Base-by-base conservation (phyloP, 306 rosid species). In the Corylus americana region DNA sequence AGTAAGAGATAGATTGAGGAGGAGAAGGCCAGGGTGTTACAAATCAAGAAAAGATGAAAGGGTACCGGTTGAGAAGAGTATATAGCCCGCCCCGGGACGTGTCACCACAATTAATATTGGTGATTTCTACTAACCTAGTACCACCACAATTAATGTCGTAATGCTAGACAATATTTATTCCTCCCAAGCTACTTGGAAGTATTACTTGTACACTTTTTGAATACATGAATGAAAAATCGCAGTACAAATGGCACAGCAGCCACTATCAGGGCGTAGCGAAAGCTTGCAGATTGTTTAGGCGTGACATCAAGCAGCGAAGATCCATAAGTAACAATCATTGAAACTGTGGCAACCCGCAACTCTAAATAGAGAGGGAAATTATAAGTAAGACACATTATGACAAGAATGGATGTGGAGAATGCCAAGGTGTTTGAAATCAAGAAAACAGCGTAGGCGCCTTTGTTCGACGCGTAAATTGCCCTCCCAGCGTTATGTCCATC, bases 221-320 rank as follows among this genome's bases (percentile, higher is more conserved):
- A 42, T 5, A 42, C 1, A 5, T 42, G n/a, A 37, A 72, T n/a
- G 3, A 55, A 1, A 64, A 71, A 0, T 27, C 83, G 53, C 0
- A 77, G 1, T 4, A 7, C 45, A 62, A 76, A 44, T 8, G 90
- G 88, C 11, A 35, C 39, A n/a, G 49, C 62, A 55, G 86, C 84
- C 2, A 76, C 31, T 0, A 14, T n/a, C 5, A 87, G 76, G 18
- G 82, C 18, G 47, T 62, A 79, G 39, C 86, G 85, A 29, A 64
- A 82, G 9, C 18, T 42, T 14, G 74, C 7, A 2, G 76, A 20
- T n/a, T 79, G 77, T 0, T 14, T 3, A 0, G 87, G 83, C 4
- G 85, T 74, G n/a, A 85, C 75, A 18, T 83, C 91, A 48, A 69
- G 81, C 1, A 84, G 39, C 4, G 88, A 63, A 7, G 84, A 81